Evolutionary conservation across 257 asterid species (phyloP).

Genomic region (Jacaranda copaia): DNA sequence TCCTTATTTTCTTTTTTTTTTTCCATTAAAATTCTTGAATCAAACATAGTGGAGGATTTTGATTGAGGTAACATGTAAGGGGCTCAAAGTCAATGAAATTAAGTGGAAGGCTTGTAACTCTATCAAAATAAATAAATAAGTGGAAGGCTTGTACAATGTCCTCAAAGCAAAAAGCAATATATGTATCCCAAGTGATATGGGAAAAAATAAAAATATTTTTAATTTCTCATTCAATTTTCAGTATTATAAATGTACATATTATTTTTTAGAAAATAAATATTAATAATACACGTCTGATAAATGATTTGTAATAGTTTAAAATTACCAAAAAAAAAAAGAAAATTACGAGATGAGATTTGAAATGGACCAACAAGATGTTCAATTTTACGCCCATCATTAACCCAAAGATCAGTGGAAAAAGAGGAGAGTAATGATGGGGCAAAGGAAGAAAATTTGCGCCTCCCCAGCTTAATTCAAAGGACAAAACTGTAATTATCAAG

Average conservation of each 20-base stretch:
- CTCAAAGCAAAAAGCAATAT: too few species aligned
- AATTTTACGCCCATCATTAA: conserved; percentile 35
- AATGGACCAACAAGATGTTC: not conserved
- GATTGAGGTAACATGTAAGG: not conserved
- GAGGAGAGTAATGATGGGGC: conserved; percentile 38
- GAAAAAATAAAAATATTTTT: not conserved
- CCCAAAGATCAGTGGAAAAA: conserved; percentile 35
- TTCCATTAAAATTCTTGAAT: too few species aligned
- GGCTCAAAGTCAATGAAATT: not conserved
- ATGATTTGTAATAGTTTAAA: too few species aligned
- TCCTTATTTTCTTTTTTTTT: too few species aligned
- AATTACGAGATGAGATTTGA: conserved; percentile 18
- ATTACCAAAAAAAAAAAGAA: too few species aligned
- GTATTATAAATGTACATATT: too few species aligned
- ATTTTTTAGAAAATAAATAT: too few species aligned
- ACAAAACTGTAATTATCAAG: conserved; percentile 15
- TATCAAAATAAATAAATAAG: too few species aligned
- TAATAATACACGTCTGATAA: too few species aligned
- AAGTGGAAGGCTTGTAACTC: not conserved
- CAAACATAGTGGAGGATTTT: too few species aligned
- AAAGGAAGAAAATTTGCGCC: conserved; percentile 12
- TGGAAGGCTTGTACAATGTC: not conserved
- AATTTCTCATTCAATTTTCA: too few species aligned
- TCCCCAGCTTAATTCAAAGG: conserved; percentile 1
- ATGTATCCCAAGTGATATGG: not conserved